Conservation (phyloP, 75 land plant species). For the Azolla pinnata region DNA sequence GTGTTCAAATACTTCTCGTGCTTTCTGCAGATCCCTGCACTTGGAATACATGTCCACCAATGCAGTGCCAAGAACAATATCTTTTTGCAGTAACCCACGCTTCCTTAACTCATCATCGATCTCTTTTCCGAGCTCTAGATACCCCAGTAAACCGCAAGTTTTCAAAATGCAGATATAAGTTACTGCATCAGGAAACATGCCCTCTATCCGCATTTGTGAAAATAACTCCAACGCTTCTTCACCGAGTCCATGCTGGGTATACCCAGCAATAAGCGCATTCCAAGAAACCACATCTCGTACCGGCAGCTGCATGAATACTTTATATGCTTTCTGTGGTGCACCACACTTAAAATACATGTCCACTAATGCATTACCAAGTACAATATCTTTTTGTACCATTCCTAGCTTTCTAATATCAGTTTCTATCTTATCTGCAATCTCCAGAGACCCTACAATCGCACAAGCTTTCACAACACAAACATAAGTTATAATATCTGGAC, state of each 20-base stretch:
- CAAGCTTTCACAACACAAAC: constrained; percentile 5
- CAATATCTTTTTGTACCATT: constrained; percentile 22
- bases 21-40: no score
- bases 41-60: no score
- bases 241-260: constrained; percentile 32
- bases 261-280: constrained; percentile 50
- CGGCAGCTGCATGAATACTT: constrained; percentile 21
- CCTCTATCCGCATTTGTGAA: constrained; percentile 8
- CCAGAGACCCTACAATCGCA: constrained; percentile 1
- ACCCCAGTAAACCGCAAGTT: constrained; percentile 10
- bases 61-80: constrained; percentile 13
- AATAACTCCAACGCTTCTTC: constrained; percentile 36
- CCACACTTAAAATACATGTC: constrained; percentile 46
- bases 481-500: constrained; percentile 8
- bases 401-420: not conserved
- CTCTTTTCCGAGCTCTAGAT: constrained; percentile 5
- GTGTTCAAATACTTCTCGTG: no score
- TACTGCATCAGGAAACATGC: constrained; percentile 6
- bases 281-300: constrained; percentile 39
- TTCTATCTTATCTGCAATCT: not conserved
- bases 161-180: constrained; percentile 11
- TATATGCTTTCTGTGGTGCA: constrained; percentile 31
- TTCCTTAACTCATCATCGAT: constrained; percentile 2
- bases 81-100: not conserved
- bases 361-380: constrained; percentile 33